Percentiles rank a stretch among this genome's conserved stretches.
Conservation (phyloP, 139 green algal species). For the Yamagishiella unicocca region DNA sequence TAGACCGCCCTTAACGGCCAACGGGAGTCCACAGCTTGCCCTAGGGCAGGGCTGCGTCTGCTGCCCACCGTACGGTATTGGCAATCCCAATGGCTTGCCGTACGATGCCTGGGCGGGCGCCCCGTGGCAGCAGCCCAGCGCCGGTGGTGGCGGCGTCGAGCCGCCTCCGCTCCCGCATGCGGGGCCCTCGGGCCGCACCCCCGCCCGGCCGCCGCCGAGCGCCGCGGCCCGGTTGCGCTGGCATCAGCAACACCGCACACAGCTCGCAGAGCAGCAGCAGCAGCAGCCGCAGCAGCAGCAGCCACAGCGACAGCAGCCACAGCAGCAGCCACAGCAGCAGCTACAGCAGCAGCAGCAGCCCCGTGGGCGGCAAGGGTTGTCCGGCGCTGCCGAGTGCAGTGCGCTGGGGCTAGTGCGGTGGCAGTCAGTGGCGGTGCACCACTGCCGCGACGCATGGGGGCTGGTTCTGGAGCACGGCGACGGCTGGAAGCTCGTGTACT, state of each 20-base stretch:
- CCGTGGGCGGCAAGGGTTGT: background rate
- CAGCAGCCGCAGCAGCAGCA: slow-evolving; percentile 31
- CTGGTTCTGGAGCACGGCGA: slow-evolving; percentile 70
- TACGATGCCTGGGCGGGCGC: no score
- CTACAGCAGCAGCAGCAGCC: slow-evolving; percentile 19
- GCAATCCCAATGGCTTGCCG: no score
- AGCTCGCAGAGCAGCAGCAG: no score
- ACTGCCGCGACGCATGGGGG: slow-evolving; percentile 83
- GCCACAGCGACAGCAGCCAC: background rate
- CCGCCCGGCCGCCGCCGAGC: background rate
- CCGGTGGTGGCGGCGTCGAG: no score
- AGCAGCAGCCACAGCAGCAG: background rate
- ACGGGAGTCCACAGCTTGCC: no score
- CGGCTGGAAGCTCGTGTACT: slow-evolving; percentile 89
- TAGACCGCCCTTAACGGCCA: no score
- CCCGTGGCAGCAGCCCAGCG: no score
- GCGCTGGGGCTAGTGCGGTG: slow-evolving; percentile 51
- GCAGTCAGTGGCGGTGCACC: slow-evolving; percentile 70
- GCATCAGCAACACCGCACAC: no score
- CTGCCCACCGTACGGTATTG: slow-evolving; percentile 1
- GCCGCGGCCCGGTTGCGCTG: background rate
- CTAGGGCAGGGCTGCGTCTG: background rate
- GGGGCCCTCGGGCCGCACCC: no score
- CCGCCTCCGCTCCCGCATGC: no score
- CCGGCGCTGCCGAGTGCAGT: background rate